phyloP scores from a whole-genome alignment of 768 basidiomycete genomes.

The Pleurotus pulmonarius region DNA sequence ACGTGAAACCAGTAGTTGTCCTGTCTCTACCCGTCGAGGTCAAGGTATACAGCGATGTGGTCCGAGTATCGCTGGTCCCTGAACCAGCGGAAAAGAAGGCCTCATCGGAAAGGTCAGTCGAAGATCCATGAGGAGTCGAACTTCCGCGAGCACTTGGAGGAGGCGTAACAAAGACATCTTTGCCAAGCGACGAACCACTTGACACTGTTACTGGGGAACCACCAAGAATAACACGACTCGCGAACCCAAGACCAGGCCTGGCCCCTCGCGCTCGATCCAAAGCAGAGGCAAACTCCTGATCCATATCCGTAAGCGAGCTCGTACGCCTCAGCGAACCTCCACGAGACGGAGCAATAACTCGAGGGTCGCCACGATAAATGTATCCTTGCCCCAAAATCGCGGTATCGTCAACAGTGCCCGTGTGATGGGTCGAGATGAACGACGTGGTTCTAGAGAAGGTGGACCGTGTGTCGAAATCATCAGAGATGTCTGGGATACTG shows the following conservation, averaged over 20 bases:
- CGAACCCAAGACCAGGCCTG: conserved; percentile 31
- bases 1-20: conserved; percentile 8
- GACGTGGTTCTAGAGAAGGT: conserved; percentile 37
- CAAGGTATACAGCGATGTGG: conserved; percentile 35
- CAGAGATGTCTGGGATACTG: conserved; percentile 67
- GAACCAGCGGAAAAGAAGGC: conserved; percentile 38
- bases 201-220: conserved; percentile 72
- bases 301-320: conserved; percentile 78
- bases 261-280: conserved; percentile 41
- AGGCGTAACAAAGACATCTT: conserved; percentile 37
- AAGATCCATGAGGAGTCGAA: conserved; percentile 7
- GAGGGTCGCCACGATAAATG: conserved; percentile 68
- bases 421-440: conserved; percentile 53
- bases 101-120: conserved; percentile 27
- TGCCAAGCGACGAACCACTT: conserved; percentile 54
- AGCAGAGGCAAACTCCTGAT: conserved; percentile 46
- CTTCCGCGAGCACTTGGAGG: conserved; percentile 33
- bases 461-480: conserved; percentile 32
- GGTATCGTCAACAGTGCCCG: conserved; percentile 70
- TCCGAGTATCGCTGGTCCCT: conserved; percentile 22
- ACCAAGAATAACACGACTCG: conserved; percentile 32
- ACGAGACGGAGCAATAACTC: conserved; percentile 66
- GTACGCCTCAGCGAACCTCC: conserved; percentile 45
- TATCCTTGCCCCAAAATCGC: conserved; percentile 64
- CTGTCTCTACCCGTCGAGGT: conserved; percentile 23